A percentile compares a stretch with the other conserved stretches of the same genome.
These are phyloP conservation scores for Groenewaldozyma auringiensis DNA, from an alignment of 1,139 yeast genomes.

Conservation along the genomic window DNA sequence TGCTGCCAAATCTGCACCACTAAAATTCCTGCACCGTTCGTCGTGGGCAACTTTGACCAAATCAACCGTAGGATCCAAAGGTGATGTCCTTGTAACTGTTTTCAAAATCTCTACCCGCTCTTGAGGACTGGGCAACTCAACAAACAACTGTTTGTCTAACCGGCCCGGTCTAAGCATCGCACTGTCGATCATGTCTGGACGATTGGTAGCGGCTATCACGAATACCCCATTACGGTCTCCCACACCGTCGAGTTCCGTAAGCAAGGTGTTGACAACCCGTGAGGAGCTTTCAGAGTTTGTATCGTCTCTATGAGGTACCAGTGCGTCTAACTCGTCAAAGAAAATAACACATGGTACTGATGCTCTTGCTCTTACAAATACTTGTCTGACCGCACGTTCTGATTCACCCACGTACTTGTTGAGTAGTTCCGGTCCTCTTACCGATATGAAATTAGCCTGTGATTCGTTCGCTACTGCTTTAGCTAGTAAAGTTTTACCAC, in stretches of 20 bases:
- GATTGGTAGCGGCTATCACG: conserved; percentile 93
- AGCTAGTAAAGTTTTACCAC: conserved; percentile 93
- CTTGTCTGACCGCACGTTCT: conserved; percentile 91
- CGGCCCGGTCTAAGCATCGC: conserved; percentile 98
- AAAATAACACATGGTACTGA: conserved; percentile 93
- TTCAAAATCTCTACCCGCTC: conserved; percentile 77
- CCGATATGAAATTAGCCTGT: conserved; percentile 88
- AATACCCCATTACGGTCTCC: conserved; percentile 88
- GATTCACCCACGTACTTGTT: conserved; percentile 97
- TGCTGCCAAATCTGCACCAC: conserved; percentile 94
- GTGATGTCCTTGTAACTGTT: conserved; percentile 71
- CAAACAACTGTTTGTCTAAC: conserved; percentile 84
- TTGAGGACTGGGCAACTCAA: conserved; percentile 71
- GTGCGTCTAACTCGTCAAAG: conserved; percentile 92
- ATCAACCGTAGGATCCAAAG: conserved; percentile 58
- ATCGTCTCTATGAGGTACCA: conserved; percentile 89
- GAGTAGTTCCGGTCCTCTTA: conserved; percentile 88
- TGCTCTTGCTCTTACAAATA: conserved; percentile 88
- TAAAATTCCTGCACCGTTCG: conserved; percentile 75
- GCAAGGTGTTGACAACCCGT: conserved; percentile 85
- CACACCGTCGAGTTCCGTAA: conserved; percentile 91
- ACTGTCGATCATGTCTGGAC: conserved; percentile 98
- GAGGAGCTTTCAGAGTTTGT: conserved; percentile 81
- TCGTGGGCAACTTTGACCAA: conserved; percentile 58
- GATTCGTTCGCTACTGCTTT: conserved; percentile 98